Conservation (phyloP, 2,329 filamentous ascomycete species). For the Capronia americana region DNA sequence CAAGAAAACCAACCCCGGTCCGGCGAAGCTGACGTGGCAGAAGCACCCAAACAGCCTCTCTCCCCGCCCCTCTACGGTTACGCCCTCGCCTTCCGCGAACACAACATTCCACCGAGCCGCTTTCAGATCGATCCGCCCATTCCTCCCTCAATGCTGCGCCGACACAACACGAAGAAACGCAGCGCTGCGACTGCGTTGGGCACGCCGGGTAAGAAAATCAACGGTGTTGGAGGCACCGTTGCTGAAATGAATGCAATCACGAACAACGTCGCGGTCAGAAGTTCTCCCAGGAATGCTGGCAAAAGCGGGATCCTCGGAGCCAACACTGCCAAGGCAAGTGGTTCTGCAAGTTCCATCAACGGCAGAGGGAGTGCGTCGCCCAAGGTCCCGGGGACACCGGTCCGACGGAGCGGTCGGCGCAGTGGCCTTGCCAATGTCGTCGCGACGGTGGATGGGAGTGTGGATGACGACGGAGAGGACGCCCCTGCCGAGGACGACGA, state of each 20-base stretch:
- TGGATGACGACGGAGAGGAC: constrained; percentile 12
- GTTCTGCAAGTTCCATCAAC: constrained; percentile 27
- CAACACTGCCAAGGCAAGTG: background rate
- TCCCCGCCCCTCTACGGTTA: constrained; percentile 34
- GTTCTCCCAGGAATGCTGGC: constrained; percentile 35
- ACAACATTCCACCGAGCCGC: constrained; percentile 37
- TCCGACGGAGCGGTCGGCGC: constrained; percentile 36
- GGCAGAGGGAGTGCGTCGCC: constrained; percentile 24
- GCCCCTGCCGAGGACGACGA: constrained; percentile 13
- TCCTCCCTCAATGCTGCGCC: constrained; percentile 38
- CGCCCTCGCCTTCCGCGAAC: constrained; percentile 36
- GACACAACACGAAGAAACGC: constrained; percentile 36
- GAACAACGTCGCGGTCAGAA: constrained; percentile 32
- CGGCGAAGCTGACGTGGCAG: background rate
- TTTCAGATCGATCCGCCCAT: constrained; percentile 41
- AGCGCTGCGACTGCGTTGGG: constrained; percentile 31
- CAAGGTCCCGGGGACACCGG: constrained; percentile 27
- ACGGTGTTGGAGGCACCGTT: constrained; percentile 13
- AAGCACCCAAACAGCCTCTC: constrained; percentile 7
- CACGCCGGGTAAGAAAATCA: constrained; percentile 15
- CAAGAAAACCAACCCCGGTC: background rate
- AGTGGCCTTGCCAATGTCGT: constrained; percentile 33
- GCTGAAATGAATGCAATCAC: constrained; percentile 3
- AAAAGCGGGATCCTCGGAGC: background rate
- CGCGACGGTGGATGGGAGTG: constrained; percentile 17